A percentile compares a stretch with the other conserved stretches of the same genome.
Evolutionary conservation across 169 alveolate species (phyloP).

Genomic region (Cryptosporidium sp.): DNA sequence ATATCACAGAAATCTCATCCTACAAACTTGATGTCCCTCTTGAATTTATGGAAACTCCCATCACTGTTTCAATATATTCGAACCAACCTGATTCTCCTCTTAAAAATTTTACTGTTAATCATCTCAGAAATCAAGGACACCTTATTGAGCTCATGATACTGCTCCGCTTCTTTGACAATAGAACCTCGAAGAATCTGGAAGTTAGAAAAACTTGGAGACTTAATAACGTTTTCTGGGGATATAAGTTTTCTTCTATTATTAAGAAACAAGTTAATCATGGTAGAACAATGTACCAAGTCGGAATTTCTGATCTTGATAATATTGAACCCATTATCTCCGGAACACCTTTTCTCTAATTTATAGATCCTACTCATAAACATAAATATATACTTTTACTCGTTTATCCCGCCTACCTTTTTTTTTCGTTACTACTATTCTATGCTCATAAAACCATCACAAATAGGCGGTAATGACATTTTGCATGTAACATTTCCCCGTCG

Average conservation of each 20-base stretch:
- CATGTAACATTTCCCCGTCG: not conserved
- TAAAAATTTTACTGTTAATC: conserved; percentile 73
- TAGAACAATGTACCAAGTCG: conserved; percentile 59
- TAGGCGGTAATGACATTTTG: not conserved
- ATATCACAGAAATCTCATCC: conserved; percentile 75
- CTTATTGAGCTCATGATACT: conserved; percentile 78
- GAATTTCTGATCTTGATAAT: conserved; percentile 53
- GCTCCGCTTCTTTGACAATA: conserved; percentile 79
- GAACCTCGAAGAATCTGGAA: conserved; percentile 79
- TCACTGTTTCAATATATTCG: conserved; percentile 78
- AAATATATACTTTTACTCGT: not conserved
- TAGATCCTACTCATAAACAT: not conserved
- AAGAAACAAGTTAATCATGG: conserved; percentile 35
- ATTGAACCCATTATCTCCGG: conserved; percentile 64
- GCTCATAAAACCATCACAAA: not conserved
- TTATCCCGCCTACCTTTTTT: too few species aligned
- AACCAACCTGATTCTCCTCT: conserved; percentile 77
- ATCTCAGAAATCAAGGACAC: conserved; percentile 76
- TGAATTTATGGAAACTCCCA: conserved; percentile 80
- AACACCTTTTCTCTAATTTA: not conserved
- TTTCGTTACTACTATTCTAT: not conserved
- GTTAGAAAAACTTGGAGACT: conserved; percentile 78
- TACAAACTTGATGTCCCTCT: conserved; percentile 80
- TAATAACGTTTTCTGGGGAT: conserved; percentile 56
- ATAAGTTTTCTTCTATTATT: conserved; percentile 61